Conservation (phyloP, 2,329 filamentous ascomycete species). For the Monosporascus sp. region DNA sequence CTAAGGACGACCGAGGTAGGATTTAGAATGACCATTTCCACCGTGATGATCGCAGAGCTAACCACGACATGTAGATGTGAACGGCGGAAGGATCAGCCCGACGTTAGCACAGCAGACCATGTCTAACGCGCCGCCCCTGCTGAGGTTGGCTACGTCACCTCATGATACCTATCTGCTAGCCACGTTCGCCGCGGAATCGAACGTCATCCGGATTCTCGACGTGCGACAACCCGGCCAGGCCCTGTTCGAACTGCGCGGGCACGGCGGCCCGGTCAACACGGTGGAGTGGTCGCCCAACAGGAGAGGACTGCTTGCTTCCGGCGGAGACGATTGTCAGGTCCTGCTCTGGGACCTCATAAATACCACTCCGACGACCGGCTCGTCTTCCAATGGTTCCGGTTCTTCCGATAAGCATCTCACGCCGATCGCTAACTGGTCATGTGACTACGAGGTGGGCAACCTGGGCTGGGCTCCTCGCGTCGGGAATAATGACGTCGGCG, state of each 20-base stretch:
- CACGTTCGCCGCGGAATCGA: conserved; percentile 94
- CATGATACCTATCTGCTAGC: conserved; percentile 93
- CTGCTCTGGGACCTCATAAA: conserved; percentile 91
- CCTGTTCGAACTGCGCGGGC: conserved; percentile 85
- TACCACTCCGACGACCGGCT: conserved; percentile 41
- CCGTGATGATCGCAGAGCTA: conserved; percentile 1
- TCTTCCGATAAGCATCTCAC: conserved; percentile 54
- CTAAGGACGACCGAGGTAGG: conserved; percentile 71
- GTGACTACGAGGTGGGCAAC: conserved; percentile 82
- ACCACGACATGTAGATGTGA: conserved; percentile 37
- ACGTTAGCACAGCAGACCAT: conserved; percentile 73
- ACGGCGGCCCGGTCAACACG: conserved; percentile 79
- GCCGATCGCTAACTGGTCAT: conserved; percentile 74
- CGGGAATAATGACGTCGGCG: conserved; percentile 62
- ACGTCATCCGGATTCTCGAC: conserved; percentile 88
- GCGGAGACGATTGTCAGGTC: conserved; percentile 86
- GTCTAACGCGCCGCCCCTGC: conserved; percentile 68
- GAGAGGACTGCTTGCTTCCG: conserved; percentile 83
- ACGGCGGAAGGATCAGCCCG: conserved; percentile 62
- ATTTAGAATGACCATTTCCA: conserved; percentile 1
- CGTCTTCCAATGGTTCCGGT: conserved; percentile 43
- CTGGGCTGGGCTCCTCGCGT: conserved; percentile 76
- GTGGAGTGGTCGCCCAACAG: conserved; percentile 92
- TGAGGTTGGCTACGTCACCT: conserved; percentile 82
- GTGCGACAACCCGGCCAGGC: conserved; percentile 95